These are phyloP conservation scores for Colletotrichum tamarilloi DNA, from an alignment of 2,329 filamentous ascomycete genomes.

Conservation along the genomic window DNA sequence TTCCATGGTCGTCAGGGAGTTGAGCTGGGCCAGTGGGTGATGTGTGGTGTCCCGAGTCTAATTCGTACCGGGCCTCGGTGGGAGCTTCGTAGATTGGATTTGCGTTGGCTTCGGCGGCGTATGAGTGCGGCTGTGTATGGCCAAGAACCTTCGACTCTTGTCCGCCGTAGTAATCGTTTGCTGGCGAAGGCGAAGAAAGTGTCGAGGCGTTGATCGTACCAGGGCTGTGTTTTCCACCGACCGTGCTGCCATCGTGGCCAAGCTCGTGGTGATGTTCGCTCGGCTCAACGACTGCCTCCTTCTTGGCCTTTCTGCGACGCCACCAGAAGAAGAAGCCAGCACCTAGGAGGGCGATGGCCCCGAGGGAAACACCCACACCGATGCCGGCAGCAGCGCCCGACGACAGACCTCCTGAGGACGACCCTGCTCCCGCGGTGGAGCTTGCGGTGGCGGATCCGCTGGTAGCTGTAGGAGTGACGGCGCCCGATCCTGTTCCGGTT, in stretches of 20 bases:
- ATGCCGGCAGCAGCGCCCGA: constrained; percentile 45
- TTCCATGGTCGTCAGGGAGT: not conserved
- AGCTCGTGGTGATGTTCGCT: not conserved
- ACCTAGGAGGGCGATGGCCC: constrained; percentile 39
- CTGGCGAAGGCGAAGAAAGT: not conserved
- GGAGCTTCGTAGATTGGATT: constrained; percentile 31
- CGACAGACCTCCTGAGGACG: constrained; percentile 38
- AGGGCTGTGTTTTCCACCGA: constrained; percentile 7
- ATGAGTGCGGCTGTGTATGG: constrained; percentile 19
- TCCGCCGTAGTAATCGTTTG: constrained; percentile 21
- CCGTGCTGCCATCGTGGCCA: not conserved
- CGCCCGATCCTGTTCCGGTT: constrained; percentile 1
- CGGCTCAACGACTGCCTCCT: not conserved
- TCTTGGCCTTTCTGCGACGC: constrained; percentile 37
- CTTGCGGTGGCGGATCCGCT: not conserved
- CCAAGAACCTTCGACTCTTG: constrained; percentile 21
- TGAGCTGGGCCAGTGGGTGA: not conserved
- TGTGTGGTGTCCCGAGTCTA: constrained; percentile 12
- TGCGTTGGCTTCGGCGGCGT: constrained; percentile 22
- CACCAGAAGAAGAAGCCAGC: constrained; percentile 42
- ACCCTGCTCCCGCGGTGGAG: not conserved
- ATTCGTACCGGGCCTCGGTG: constrained; percentile 20
- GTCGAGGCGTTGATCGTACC: constrained; percentile 18
- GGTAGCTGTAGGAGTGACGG: not conserved
- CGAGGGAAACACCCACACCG: constrained; percentile 43